Conservation (phyloP, 805 yeast genomes). For the Lipomyces sp. region DNA sequence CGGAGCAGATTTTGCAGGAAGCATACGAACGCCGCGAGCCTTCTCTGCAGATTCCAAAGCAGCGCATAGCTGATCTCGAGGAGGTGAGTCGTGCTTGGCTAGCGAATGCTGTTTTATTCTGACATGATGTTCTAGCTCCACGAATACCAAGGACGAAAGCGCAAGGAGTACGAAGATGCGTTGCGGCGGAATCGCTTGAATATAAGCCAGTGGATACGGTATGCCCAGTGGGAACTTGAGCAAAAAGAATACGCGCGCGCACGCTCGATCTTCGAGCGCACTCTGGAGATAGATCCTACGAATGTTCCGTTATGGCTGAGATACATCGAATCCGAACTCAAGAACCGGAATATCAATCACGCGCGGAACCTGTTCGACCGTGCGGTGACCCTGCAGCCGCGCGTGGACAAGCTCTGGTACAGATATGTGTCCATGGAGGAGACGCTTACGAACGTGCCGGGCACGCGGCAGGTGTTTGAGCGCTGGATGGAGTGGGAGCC, state of each 20-base stretch:
- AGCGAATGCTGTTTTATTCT: not conserved
- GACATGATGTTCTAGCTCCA: conserved; percentile 40
- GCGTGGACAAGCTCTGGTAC: conserved; percentile 83
- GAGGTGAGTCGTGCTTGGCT: conserved; percentile 42
- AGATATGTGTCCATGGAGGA: conserved; percentile 81
- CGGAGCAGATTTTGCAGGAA: conserved; percentile 60
- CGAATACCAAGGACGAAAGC: conserved; percentile 69
- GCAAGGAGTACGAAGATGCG: conserved; percentile 84
- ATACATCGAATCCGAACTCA: conserved; percentile 75
- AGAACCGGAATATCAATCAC: conserved; percentile 71
- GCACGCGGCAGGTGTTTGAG: conserved; percentile 64
- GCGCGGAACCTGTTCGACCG: conserved; percentile 83
- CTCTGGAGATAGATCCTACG: conserved; percentile 68
- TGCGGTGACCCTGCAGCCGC: conserved; percentile 69
- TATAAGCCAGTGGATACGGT: conserved; percentile 84
- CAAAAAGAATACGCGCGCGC: conserved; percentile 78
- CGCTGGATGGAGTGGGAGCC: conserved; percentile 85
- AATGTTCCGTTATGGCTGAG: conserved; percentile 83
- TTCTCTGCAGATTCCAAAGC: conserved; percentile 44
- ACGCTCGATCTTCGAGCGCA: conserved; percentile 83
- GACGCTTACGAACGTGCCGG: conserved; percentile 57
- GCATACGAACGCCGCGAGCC: conserved; percentile 52
- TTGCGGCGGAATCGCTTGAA: conserved; percentile 78
- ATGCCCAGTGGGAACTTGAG: conserved; percentile 81
- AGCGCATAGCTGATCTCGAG: conserved; percentile 63